phyloP scores from a whole-genome alignment of 2,329 filamentous ascomycete genomes.

The Aspergillus quadrilineatus region DNA sequence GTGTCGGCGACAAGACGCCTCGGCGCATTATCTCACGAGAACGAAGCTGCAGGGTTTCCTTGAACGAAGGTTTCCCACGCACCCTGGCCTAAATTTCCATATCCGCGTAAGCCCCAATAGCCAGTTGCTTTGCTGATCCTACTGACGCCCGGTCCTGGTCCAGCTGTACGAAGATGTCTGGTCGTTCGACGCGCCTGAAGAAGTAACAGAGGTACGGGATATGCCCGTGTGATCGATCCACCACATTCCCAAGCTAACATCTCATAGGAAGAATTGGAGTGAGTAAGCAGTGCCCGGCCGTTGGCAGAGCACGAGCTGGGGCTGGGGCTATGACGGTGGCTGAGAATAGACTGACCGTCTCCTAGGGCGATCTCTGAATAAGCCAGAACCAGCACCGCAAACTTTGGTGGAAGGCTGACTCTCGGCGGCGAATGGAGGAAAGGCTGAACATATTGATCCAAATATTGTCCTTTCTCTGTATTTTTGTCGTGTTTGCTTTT shows the following conservation, averaged over 20 bases:
- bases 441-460: not conserved
- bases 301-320: not conserved
- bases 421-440: not conserved
- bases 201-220: conserved; percentile 19
- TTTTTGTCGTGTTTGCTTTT: not conserved
- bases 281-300: conserved; percentile 5
- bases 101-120: conserved; percentile 19
- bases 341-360: conserved; percentile 3
- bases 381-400: not conserved
- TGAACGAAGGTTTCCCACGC: conserved; percentile 21
- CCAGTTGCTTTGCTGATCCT: not conserved
- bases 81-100: conserved; percentile 21
- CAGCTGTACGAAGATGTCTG: conserved; percentile 20
- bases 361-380: conserved; percentile 8
- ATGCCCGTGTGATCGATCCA: not conserved
- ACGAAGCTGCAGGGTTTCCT: conserved; percentile 21
- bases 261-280: conserved; percentile 16
- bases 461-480: not conserved
- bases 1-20: conserved; percentile 16
- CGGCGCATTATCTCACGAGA: conserved; percentile 17
- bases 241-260: conserved; percentile 8
- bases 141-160: conserved; percentile 6
- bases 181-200: conserved; percentile 22
- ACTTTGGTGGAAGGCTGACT: not conserved
- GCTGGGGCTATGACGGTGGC: conserved; percentile 15